Evolutionary conservation across 2,329 filamentous ascomycete genomes (phyloP).

Genomic region (Raffaelea arxii): DNA sequence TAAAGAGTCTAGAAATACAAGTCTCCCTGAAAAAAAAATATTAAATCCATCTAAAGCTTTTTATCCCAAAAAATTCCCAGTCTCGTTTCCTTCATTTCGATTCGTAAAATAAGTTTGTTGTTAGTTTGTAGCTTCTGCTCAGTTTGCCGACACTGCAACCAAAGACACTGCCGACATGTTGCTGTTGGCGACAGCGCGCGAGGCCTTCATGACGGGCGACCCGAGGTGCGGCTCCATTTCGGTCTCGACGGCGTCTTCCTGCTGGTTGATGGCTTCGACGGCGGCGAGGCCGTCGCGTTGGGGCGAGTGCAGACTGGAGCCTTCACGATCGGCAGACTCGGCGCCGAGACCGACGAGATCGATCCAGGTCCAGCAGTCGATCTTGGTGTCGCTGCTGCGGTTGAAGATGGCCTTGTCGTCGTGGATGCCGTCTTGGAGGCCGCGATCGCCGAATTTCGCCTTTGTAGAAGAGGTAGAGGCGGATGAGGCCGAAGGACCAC

Average conservation of each 20-base stretch:
- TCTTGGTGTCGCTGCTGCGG: constrained; percentile 22
- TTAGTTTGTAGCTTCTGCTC: too few relatives aligned
- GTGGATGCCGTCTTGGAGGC: constrained; percentile 25
- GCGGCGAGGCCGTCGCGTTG: constrained; percentile 10
- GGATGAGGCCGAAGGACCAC: constrained; percentile 3
- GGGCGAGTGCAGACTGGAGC: constrained; percentile 10
- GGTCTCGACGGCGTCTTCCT: constrained; percentile 24
- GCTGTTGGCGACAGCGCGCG: background rate
- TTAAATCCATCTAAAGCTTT: too few relatives aligned
- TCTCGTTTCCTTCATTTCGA: too few relatives aligned
- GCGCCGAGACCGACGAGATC: constrained; percentile 40
- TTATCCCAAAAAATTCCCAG: too few relatives aligned
- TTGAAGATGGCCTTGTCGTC: constrained; percentile 44
- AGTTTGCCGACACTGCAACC: too few relatives aligned
- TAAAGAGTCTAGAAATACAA: too few relatives aligned
- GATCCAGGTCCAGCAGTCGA: constrained; percentile 43
- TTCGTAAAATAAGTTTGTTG: too few relatives aligned
- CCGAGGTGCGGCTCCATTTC: constrained; percentile 23
- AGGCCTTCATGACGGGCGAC: background rate
- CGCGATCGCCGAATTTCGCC: constrained; percentile 13
- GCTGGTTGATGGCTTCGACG: constrained; percentile 9
- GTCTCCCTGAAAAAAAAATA: too few relatives aligned
- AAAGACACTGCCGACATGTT: background rate
- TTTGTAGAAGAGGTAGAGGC: constrained; percentile 4
- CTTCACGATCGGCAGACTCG: constrained; percentile 11